phyloP scores from a whole-genome alignment of 129 eudicot genomes.

The carrot (Daucus carota) region DH1_v3.0 NC_030382.2:45868501-45869000 shows the following conservation, averaged over 20 bases:
- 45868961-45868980: conserved; percentile 87
- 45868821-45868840: conserved; percentile 11
- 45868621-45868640: conserved; percentile 63
- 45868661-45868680: conserved; percentile 92
- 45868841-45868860: conserved; percentile 36
- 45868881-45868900: conserved; percentile 75
- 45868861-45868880: conserved; percentile 76
- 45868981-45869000: conserved; percentile 84
- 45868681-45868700: conserved; percentile 68
- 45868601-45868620: conserved; percentile 58
- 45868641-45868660: conserved; percentile 74
- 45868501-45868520: background rate
- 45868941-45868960: conserved; percentile 96
- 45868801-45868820: background rate
- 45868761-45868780: conserved; percentile 9
- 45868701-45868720: conserved; percentile 88
- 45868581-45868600: conserved; percentile 66
- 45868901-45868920: conserved; percentile 60
- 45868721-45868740: conserved; percentile 92
- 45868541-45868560: too few species aligned
- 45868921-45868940: conserved; percentile 77
- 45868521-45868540: background rate
- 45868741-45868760: conserved; percentile 96
- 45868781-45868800: conserved; percentile 11
- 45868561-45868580: background rate